phyloP scores from a whole-genome alignment of 192 early-diverging fungal genomes.

The Backusella luteola region DNA sequence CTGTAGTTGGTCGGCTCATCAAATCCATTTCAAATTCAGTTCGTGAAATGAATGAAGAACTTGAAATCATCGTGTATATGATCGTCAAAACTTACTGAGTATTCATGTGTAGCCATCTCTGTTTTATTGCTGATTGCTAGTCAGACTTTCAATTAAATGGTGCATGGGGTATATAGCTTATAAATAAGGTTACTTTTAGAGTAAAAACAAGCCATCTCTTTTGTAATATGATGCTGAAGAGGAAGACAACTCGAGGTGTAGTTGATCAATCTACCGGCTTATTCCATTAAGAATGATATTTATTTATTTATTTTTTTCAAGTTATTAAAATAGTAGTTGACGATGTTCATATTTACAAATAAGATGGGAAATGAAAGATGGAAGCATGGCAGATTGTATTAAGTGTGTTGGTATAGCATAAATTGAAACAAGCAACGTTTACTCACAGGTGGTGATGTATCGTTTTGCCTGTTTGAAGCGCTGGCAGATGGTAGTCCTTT shows the following conservation, averaged over 20 bases:
- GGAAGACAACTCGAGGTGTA: background rate
- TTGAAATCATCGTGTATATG: too few species aligned
- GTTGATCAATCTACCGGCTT: background rate
- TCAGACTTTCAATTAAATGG: too few species aligned
- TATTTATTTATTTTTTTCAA: background rate
- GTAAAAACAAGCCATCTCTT: too few species aligned
- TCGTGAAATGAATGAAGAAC: background rate
- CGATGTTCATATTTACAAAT: constrained; percentile 3
- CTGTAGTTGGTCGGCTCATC: background rate
- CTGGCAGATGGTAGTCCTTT: background rate
- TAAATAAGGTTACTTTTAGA: too few species aligned
- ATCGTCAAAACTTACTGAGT: too few species aligned
- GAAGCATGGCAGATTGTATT: background rate
- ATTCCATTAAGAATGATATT: background rate
- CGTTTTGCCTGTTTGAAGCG: background rate
- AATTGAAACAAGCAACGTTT: background rate
- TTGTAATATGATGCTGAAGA: too few species aligned
- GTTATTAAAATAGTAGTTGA: background rate
- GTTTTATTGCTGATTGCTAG: too few species aligned
- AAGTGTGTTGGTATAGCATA: background rate
- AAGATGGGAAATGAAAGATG: background rate
- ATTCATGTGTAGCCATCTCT: too few species aligned
- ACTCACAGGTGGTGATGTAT: background rate
- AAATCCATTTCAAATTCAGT: background rate
- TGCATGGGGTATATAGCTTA: too few species aligned